Base-by-base conservation (phyloP, 2,329 filamentous ascomycete genomes). In the Aspergillus calidoustus region DNA sequence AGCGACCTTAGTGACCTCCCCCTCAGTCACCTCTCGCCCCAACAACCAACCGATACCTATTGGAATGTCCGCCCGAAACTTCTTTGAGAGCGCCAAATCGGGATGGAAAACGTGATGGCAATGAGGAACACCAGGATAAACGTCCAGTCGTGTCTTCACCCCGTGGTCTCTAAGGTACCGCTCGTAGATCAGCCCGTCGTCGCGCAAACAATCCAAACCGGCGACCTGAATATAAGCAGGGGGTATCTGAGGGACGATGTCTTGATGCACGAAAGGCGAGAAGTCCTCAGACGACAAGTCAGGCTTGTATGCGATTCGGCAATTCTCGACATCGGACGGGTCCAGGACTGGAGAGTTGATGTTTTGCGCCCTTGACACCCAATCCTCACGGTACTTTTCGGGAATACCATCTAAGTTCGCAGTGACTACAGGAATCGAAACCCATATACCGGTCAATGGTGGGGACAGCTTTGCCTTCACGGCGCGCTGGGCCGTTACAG, bases 181-280 rank as follows among this genome's bases (percentile, higher is more conserved):
- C n/a, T 52, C 47, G 23, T 52, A 58, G 41, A 58, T 52, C 38
- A 58, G 31, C 6, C 47, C 56, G 13, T 58, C 56, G 38, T 58
- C 56, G 15, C 56, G 56, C 34, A 58, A 17, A 17, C 48, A 49
- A 28, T 58, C 56, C 56, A 58, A n/a, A 2, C 56, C 56, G 22
- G 47, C 56, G 13, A 58, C 25, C 48, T 58, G 56, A 48, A 58
- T 44, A 52, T 44, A 53, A 3, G 56, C 56, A n/a, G 56, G 48
- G 22, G 56, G 56, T 4, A 58, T 51, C 23, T 13, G n/a, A 25
- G 22, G 9, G 3, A 22, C 56, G n/a, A 28, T 31, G 19, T 58
- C 56, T 8, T 38, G 15, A 28, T 53, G 30, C 22, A 34, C 31
- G n/a, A 59, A 59, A 3, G 57, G 57, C 2, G 57, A 50, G 31